Evolutionary conservation across 495 filamentous ascomycete genomes (phyloP), one percentile per base, ranked within the genome.

Genomic region (Neurospora discreta): DNA sequence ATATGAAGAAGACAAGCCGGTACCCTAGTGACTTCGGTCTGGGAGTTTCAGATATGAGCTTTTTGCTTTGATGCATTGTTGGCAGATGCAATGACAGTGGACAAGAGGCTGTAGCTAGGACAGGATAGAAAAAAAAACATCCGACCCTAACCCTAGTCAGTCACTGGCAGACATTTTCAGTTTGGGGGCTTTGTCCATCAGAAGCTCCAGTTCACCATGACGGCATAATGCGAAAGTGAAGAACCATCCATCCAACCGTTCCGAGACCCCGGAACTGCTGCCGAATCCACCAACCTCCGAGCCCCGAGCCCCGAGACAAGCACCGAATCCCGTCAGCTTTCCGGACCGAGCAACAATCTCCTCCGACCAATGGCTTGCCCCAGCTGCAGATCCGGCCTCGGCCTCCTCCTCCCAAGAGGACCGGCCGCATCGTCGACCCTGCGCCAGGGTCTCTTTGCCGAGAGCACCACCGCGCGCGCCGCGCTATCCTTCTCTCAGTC

Each of bases 311-410:
- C 71, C 30, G 38, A 69, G 38, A 39, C 30, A 33, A 68, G 46
- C 69, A 70, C 41, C 23, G 26, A 70, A 26, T 43, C 41, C 70
- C 68, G 67, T 39, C 67, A 69, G 36, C 73, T 46, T n/a, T 26
- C 58, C 67, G 69, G 23, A 67, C 44, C 38, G n/a, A 42, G 41
- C 42, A 39, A 46, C 39, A 68, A 16, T 39, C 6, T 39, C 6
- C 39, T n/a, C 23, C 69, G 3, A 44, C 39, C 60, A 74, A 80
- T 80, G 79, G 79, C 79, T 33, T 77, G 76, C 58, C 75, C 74
- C 41, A 77, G 72, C 42, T 79, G 78, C 72, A 72, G 69, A 46
- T 58, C 74, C 20, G 68, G 68, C 72, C 70, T 78, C 73, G 70
- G 67, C 39, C 71, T 58, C 46, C 69, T 78, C 10, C 42, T 44